These are phyloP conservation scores for Tremella yokohamensis DNA, from an alignment of 768 basidiomycete species.

Conservation along the genomic window DNA sequence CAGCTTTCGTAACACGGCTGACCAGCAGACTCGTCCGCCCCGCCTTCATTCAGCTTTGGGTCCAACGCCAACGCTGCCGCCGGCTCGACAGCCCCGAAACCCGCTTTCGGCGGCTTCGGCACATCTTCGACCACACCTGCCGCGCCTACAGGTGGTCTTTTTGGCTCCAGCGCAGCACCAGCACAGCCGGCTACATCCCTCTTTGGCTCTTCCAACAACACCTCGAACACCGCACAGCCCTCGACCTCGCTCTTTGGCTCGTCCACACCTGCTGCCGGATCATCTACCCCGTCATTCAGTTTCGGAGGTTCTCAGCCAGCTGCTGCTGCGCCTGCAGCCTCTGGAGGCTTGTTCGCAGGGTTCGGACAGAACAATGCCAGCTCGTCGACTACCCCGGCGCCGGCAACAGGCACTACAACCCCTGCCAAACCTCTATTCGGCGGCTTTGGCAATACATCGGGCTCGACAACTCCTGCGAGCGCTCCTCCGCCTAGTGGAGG, in stretches of 20 bases:
- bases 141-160: slow-evolving; percentile 6
- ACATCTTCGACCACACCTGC: slow-evolving; percentile 2
- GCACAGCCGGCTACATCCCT: slow-evolving; percentile 16
- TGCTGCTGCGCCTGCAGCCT: too few species aligned
- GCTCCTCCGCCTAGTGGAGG: slow-evolving; percentile 24
- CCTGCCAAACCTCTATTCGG: slow-evolving; percentile 41
- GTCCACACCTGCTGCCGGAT: slow-evolving; percentile 11
- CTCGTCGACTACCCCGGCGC: neutral
- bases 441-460: slow-evolving; percentile 23
- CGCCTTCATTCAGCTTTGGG: neutral
- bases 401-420: slow-evolving; percentile 27
- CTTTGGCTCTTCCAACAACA: slow-evolving; percentile 17
- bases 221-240: slow-evolving; percentile 6
- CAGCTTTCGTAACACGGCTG: neutral
- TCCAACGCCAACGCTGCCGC: slow-evolving; percentile 1
- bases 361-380: slow-evolving; percentile 15
- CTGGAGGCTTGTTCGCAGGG: slow-evolving; percentile 7
- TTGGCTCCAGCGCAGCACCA: neutral
- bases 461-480: slow-evolving; percentile 29
- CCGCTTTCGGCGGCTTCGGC: neutral
- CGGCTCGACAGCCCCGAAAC: neutral
- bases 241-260: slow-evolving; percentile 14
- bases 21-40: too few species aligned
- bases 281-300: slow-evolving; percentile 5
- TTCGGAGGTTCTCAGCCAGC: too few species aligned